Percentiles rank a stretch among this genome's conserved stretches.
Evolutionary conservation across 495 filamentous ascomycete species (phyloP).

Genomic region (Aspergillus sclerotiicarbonarius): DNA sequence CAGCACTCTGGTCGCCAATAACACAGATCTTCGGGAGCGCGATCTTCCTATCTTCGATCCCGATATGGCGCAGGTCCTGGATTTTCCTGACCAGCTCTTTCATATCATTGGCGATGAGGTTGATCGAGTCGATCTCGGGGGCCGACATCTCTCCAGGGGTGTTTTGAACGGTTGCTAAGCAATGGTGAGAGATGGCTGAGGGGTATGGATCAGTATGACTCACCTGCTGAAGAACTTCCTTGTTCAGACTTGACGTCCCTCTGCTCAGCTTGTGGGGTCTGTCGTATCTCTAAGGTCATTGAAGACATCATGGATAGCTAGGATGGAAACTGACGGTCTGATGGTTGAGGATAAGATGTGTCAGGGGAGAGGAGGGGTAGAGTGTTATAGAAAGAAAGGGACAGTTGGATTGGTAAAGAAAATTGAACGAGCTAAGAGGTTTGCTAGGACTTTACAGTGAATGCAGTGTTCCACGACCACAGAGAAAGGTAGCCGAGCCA

Average conservation of each 20-base stretch:
- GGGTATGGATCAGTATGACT: not conserved
- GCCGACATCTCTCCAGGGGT: conserved; percentile 8
- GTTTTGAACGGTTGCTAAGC: not conserved
- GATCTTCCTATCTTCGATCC: conserved; percentile 54
- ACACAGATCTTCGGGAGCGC: conserved; percentile 73
- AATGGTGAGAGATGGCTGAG: conserved; percentile 2
- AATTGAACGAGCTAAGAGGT: no score
- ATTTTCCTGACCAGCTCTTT: conserved; percentile 45
- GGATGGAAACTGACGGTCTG: not conserved
- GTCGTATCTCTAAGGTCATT: not conserved
- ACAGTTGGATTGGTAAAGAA: not conserved
- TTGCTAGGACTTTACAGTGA: no score
- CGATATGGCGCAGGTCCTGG: conserved; percentile 44
- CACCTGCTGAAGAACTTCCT: not conserved
- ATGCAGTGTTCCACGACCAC: no score
- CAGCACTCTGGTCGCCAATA: conserved; percentile 77
- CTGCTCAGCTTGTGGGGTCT: not conserved
- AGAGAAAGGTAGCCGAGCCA: no score
- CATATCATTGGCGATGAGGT: conserved; percentile 38
- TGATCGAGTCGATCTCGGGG: conserved; percentile 19
- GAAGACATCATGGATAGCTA: not conserved
- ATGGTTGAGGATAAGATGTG: not conserved
- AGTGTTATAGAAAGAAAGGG: not conserved
- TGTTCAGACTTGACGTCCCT: not conserved
- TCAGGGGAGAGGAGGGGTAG: not conserved